Evolutionary conservation across 164 flowering plant genomes (phyloP).

Genomic region (Platanus orientalis): DNA sequence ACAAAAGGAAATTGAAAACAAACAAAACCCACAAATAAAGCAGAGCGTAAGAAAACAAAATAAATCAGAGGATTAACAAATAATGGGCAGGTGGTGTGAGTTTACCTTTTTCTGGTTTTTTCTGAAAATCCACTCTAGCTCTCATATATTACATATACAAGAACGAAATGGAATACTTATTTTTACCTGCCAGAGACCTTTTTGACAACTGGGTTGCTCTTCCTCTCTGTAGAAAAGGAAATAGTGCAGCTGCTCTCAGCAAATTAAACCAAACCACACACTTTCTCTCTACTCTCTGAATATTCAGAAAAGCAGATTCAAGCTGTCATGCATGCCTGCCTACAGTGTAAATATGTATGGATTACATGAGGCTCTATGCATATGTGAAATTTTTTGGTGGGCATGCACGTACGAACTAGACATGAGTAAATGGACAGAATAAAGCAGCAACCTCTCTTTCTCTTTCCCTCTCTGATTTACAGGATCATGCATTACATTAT

Average conservation of each 20-base stretch:
- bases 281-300: constrained; percentile 2
- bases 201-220: constrained; percentile 2
- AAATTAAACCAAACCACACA: too few relatives aligned
- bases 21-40: too few relatives aligned
- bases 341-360: too few relatives aligned
- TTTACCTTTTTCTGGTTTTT: background rate
- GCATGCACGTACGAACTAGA: background rate
- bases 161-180: background rate
- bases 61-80: background rate
- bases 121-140: background rate
- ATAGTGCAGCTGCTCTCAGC: constrained; percentile 17
- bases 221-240: constrained; percentile 1
- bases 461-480: too few relatives aligned
- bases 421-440: background rate
- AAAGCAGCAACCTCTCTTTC: background rate
- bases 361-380: too few relatives aligned
- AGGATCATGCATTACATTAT: too few relatives aligned
- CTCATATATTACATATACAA: constrained; percentile 1
- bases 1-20: background rate
- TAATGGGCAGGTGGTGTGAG: constrained; percentile 13
- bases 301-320: too few relatives aligned
- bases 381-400: too few relatives aligned
- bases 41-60: too few relatives aligned
- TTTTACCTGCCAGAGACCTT: constrained; percentile 16
- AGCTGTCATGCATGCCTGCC: too few relatives aligned